Conservation (phyloP, 192 early-diverging fungal genomes). For the Phycomyces nitens region DNA sequence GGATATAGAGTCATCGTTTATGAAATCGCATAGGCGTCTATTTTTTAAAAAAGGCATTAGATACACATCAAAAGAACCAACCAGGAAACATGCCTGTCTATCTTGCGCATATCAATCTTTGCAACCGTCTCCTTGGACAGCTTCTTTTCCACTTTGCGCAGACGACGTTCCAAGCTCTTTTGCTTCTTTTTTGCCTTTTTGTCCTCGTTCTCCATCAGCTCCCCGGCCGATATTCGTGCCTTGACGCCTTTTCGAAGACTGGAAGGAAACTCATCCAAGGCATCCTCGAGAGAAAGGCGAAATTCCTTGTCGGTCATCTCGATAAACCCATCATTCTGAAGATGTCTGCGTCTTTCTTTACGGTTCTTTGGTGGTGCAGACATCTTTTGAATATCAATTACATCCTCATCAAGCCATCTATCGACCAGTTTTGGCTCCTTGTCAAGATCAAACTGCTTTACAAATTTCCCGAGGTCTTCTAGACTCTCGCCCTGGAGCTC, state of each 20-base stretch:
- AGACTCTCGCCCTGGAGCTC: constrained; percentile 6
- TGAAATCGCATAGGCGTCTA: constrained; percentile 24
- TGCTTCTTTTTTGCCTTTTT: no score
- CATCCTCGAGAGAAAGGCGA: not conserved
- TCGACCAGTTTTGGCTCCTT: constrained; percentile 1
- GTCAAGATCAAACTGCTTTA: constrained; percentile 5
- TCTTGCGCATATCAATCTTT: not conserved
- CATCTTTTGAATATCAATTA: not conserved
- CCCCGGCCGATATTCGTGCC: not conserved
- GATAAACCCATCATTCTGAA: not conserved
- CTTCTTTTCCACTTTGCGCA: not conserved
- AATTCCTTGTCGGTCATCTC: not conserved
- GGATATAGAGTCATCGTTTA: constrained; percentile 30
- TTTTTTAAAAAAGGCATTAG: not conserved
- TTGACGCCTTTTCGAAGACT: not conserved
- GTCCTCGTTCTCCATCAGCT: not conserved
- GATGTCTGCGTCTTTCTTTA: not conserved
- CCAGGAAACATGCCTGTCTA: constrained; percentile 9
- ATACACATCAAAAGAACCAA: no score
- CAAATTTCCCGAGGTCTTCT: constrained; percentile 15
- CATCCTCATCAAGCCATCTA: not conserved
- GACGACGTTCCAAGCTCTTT: no score
- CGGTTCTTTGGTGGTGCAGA: not conserved
- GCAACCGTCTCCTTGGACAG: not conserved
- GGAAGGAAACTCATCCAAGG: not conserved